Conservation (phyloP, 2,329 filamentous ascomycete genomes). For the Fusarium sulawesiense region DNA sequence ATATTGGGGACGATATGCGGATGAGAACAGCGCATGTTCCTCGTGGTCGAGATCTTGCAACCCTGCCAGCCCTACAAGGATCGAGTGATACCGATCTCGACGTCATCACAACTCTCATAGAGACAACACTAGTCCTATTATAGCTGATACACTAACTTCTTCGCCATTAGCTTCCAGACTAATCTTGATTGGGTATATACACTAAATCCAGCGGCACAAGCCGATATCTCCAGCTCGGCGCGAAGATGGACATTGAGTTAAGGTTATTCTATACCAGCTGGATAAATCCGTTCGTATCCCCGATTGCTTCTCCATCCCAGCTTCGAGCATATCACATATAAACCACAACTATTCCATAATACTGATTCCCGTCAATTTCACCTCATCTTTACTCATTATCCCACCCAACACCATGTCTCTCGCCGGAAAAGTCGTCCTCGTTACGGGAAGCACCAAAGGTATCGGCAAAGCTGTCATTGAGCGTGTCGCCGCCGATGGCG, state of each 20-base stretch:
- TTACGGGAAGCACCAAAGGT: constrained; percentile 10
- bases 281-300: not conserved
- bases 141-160: not conserved
- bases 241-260: not conserved
- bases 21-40: no score
- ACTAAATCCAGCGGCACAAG: not conserved
- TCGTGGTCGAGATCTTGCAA: not conserved
- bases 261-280: not conserved
- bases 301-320: fast-evolving
- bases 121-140: no score
- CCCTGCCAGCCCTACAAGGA: not conserved
- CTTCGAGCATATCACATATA: not conserved
- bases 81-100: not conserved
- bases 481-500: constrained; percentile 3
- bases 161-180: not conserved
- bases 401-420: not conserved
- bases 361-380: fast-evolving
- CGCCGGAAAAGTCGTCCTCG: not conserved
- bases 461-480: constrained; percentile 12
- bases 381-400: fast-evolving
- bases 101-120: not conserved
- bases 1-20: constrained; percentile 15
- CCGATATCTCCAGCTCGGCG: not conserved
- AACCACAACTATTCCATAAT: not conserved
- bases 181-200: not conserved